A percentile compares a stretch with the other conserved stretches of the same genome.
phyloP scores from a whole-genome alignment of 163 green algal species.

The Volvox carteri region DNA sequence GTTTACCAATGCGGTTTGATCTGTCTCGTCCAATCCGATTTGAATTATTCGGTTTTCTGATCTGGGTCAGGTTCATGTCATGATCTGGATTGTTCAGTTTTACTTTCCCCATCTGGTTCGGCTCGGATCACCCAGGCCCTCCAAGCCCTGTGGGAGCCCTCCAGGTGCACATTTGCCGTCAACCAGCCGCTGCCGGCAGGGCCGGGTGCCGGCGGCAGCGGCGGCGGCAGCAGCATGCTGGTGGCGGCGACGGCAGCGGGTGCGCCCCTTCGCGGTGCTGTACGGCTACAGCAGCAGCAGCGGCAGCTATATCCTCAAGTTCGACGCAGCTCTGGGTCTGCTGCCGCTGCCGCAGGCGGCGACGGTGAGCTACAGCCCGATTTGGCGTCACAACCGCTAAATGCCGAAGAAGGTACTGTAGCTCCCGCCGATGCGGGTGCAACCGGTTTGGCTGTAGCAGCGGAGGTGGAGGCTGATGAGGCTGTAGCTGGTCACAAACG shows the following conservation, averaged over 20 bases:
- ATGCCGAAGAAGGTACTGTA: background rate
- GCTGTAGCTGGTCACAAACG: no score
- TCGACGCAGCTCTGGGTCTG: background rate
- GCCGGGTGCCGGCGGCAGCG: background rate
- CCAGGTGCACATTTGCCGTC: constrained; percentile 75
- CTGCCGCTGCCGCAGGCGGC: background rate
- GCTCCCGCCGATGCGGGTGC: background rate
- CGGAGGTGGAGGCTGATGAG: background rate
- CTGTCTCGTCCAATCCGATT: no score
- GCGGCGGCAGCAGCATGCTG: background rate
- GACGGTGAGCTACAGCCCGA: background rate
- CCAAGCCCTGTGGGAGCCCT: constrained; percentile 85
- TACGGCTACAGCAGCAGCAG: background rate
- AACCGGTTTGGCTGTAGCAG: background rate
- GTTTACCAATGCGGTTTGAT: no score
- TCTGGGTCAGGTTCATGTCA: no score
- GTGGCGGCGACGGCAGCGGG: background rate
- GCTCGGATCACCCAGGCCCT: no score
- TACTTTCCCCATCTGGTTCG: no score
- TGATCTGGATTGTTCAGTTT: no score
- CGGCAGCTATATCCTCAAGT: constrained; percentile 6
- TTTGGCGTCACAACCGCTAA: background rate
- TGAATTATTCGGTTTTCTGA: no score
- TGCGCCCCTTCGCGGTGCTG: background rate
- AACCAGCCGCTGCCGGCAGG: constrained; percentile 19